A percentile compares a stretch with the other conserved stretches of the same genome.
Evolutionary conservation across 441 rosid genomes (phyloP).

Genomic region (Lepidium campestre): DNA sequence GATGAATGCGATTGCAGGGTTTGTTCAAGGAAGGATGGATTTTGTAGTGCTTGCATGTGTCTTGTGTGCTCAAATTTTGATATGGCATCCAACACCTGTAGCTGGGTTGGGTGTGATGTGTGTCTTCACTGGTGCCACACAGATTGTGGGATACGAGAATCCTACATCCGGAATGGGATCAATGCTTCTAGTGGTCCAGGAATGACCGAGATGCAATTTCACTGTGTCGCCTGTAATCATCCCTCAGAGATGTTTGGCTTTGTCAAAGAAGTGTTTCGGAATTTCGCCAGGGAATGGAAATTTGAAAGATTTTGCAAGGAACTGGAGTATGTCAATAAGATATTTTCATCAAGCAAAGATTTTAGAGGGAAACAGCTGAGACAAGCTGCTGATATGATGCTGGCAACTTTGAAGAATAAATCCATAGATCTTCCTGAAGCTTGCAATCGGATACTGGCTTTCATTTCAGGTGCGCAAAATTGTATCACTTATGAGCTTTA

Average conservation of each 20-base stretch:
- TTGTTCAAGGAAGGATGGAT: constrained; percentile 77
- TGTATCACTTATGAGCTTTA: background rate
- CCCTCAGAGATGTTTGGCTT: constrained; percentile 99
- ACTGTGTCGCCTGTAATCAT: constrained; percentile 90
- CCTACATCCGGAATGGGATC: constrained; percentile 75
- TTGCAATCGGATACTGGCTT: constrained; percentile 47
- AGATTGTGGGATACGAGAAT: constrained; percentile 81
- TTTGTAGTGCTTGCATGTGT: constrained; percentile 97
- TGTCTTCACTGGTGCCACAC: constrained; percentile 98
- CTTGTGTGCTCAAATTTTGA: constrained; percentile 92
- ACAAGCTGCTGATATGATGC: constrained; percentile 66
- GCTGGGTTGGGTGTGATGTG: constrained; percentile 99
- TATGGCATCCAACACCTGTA: constrained; percentile 91
- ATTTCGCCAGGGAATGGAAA: constrained; percentile 81
- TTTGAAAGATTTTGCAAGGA: constrained; percentile 66
- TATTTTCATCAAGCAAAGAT: constrained; percentile 80
- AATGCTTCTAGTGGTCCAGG: constrained; percentile 51
- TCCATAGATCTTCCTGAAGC: constrained; percentile 57
- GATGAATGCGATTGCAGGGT: constrained; percentile 95
- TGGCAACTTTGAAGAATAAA: constrained; percentile 58
- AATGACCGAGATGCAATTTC: constrained; percentile 81
- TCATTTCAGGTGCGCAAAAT: constrained; percentile 58
- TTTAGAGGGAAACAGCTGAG: constrained; percentile 71
- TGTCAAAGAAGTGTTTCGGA: constrained; percentile 90
- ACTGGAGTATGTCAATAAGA: constrained; percentile 84